phyloP scores from a whole-genome alignment of 768 basidiomycete genomes.

The Kwoniella mangroviensis region DNA sequence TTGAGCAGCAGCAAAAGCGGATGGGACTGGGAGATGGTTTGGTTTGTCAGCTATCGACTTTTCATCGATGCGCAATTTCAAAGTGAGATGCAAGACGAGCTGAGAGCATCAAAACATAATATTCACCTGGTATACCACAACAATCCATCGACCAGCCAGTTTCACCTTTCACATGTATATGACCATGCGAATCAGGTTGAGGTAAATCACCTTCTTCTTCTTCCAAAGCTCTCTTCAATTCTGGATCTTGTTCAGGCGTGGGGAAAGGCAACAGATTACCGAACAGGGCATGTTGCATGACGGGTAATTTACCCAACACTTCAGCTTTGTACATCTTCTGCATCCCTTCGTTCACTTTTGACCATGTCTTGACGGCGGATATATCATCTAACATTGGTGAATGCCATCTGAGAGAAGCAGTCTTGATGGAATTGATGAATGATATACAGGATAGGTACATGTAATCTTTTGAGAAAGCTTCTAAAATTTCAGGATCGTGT shows the following conservation, averaged over 20 bases:
- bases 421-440: conserved; percentile 96
- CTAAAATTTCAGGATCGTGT: conserved; percentile 85
- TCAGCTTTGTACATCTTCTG: conserved; percentile 97
- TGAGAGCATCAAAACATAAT: no score
- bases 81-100: no score
- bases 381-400: conserved; percentile 99
- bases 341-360: conserved; percentile 95
- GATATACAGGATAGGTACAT: conserved; percentile 96
- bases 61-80: no score
- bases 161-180: conserved; percentile 47
- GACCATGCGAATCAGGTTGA: conserved; percentile 46
- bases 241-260: conserved; percentile 35
- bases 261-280: conserved; percentile 70
- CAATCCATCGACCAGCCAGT: conserved; percentile 57
- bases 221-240: conserved; percentile 32
- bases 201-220: conserved; percentile 29
- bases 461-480: conserved; percentile 88
- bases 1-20: conserved; percentile 51
- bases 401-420: conserved; percentile 94
- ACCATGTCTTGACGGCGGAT: conserved; percentile 80
- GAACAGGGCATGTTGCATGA: conserved; percentile 94
- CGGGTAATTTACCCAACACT: conserved; percentile 91
- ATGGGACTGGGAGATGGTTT: conserved; percentile 51
- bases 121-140: conserved; percentile 57
- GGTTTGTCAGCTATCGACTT: not conserved